These are phyloP conservation scores for Cryptosporidium sp. DNA, from an alignment of 169 alveolate genomes.

Conservation along the genomic window DNA sequence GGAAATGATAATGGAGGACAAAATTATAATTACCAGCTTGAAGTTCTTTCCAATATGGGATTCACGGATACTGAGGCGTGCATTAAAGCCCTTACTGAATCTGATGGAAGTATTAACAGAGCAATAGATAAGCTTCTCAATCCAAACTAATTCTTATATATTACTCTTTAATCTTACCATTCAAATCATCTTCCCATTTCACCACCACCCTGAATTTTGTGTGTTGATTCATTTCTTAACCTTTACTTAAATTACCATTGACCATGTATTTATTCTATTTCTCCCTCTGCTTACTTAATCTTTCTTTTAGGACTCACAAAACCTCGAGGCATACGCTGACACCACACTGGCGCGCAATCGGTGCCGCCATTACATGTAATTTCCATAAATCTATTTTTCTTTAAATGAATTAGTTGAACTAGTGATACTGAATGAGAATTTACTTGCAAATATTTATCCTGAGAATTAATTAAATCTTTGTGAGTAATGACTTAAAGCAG, in stretches of 20 bases:
- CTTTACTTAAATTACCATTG: too few species aligned
- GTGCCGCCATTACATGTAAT: neutral
- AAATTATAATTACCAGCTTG: conserved; percentile 78
- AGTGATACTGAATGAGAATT: neutral
- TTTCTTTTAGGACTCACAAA: too few species aligned
- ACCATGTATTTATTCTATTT: too few species aligned
- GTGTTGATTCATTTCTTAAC: neutral
- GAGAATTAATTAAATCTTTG: neutral
- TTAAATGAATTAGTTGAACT: too few species aligned
- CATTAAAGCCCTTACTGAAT: conserved; percentile 82
- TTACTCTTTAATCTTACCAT: neutral
- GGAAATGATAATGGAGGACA: neutral
- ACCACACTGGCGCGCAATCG: neutral
- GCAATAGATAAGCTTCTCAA: conserved; percentile 84
- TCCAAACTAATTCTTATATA: conserved; percentile 2
- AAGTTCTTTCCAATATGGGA: conserved; percentile 85
- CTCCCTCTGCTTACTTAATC: neutral
- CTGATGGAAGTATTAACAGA: conserved; percentile 85
- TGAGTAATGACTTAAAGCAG: neutral
- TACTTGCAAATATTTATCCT: neutral
- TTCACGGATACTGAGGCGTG: conserved; percentile 84
- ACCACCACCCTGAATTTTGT: neutral
- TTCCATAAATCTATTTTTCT: neutral
- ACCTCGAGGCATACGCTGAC: neutral
- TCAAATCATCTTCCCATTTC: neutral